Conservation (phyloP, 352 stramenopile species). For the Halophytophthora polymorphica region DNA sequence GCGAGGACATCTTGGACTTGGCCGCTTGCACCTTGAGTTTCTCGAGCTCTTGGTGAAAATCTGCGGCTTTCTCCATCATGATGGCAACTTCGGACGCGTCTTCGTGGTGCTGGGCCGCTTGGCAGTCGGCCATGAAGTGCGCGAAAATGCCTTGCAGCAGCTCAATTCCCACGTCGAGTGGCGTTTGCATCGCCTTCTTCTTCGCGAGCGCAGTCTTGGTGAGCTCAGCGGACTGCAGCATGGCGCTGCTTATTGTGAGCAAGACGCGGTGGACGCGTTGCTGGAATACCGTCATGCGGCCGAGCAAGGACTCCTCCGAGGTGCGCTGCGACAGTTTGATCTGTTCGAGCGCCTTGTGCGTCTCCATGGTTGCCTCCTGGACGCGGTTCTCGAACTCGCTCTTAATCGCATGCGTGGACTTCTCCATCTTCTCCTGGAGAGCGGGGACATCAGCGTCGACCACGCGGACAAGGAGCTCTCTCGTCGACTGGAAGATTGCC, state of each 20-base stretch:
- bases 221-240: slow-evolving; percentile 46
- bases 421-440: slow-evolving; percentile 35
- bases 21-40: slow-evolving; percentile 53
- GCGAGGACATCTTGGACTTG: slow-evolving; percentile 21
- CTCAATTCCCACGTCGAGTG: slow-evolving; percentile 37
- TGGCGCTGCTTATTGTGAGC: slow-evolving; percentile 41
- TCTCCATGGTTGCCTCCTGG: slow-evolving; percentile 34
- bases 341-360: slow-evolving; percentile 29
- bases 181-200: slow-evolving; percentile 9
- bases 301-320: slow-evolving; percentile 15
- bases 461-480: slow-evolving; percentile 29
- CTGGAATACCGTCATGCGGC: slow-evolving; percentile 25
- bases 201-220: slow-evolving; percentile 15
- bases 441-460: slow-evolving; percentile 38
- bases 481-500: slow-evolving; percentile 24
- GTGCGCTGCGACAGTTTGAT: slow-evolving; percentile 22
- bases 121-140: slow-evolving; percentile 30
- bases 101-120: slow-evolving; percentile 13
- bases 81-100: slow-evolving; percentile 16
- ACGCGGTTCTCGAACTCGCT: slow-evolving; percentile 41
- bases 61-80: slow-evolving; percentile 28
- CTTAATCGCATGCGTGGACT: slow-evolving; percentile 38
- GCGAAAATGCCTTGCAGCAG: slow-evolving; percentile 38
- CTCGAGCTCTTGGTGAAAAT: slow-evolving; percentile 44
- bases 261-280: slow-evolving; percentile 51